Evolutionary conservation across 2,329 filamentous ascomycete genomes (phyloP).

Genomic region (Xylaria digitata): DNA sequence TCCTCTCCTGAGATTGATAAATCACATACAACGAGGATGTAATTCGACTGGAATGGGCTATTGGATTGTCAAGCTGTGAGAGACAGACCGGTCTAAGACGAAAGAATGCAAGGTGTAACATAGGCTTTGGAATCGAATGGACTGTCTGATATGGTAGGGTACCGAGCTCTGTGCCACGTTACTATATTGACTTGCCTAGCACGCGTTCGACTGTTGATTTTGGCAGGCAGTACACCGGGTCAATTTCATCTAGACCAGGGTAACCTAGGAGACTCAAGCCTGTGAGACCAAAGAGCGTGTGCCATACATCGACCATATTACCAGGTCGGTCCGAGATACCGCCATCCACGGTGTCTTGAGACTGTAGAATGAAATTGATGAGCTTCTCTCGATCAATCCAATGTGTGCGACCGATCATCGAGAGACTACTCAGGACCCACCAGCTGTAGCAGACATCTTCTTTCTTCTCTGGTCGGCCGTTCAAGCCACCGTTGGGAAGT

Average conservation of each 20-base stretch:
- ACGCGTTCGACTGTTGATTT: constrained; percentile 71
- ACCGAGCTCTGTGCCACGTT: constrained; percentile 15
- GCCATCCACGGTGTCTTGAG: constrained; percentile 85
- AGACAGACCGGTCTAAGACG: constrained; percentile 52
- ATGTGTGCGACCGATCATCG: constrained; percentile 86
- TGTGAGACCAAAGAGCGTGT: constrained; percentile 89
- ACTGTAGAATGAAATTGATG: constrained; percentile 82
- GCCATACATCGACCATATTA: constrained; percentile 97
- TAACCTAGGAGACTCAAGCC: constrained; percentile 87
- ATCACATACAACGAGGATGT: too few relatives aligned
- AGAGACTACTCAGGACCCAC: constrained; percentile 95
- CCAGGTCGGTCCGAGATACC: constrained; percentile 91
- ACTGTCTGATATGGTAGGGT: neutral
- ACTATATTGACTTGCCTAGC: constrained; percentile 56
- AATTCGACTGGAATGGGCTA: constrained; percentile 56
- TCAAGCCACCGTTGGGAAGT: constrained; percentile 85
- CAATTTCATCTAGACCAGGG: constrained; percentile 80
- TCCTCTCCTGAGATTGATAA: too few relatives aligned
- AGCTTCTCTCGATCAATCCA: constrained; percentile 93
- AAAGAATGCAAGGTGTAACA: neutral
- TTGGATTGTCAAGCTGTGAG: constrained; percentile 78
- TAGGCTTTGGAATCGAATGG: neutral
- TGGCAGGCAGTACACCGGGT: constrained; percentile 89
- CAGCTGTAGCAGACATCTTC: constrained; percentile 99
- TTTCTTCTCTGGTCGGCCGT: constrained; percentile 92